These are phyloP conservation scores for Geosmithia morbida DNA, from an alignment of 2,329 filamentous ascomycete species.

Conservation along the genomic window DNA sequence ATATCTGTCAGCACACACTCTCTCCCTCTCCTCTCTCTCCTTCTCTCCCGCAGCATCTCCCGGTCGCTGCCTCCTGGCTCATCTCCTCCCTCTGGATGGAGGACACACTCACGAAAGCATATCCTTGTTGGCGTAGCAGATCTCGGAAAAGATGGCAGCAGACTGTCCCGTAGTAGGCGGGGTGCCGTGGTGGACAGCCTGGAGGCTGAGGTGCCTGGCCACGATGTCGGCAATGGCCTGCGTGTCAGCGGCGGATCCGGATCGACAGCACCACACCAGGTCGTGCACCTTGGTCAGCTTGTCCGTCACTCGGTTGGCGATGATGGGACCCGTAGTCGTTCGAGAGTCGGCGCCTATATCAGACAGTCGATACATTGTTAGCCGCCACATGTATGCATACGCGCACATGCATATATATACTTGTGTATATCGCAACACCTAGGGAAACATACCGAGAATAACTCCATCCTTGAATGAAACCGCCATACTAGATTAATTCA, in stretches of 20 bases:
- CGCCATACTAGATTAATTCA: constrained; percentile 58
- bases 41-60: too few species aligned
- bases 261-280: constrained; percentile 99
- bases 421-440: not conserved
- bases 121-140: constrained; percentile 98
- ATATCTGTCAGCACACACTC: constrained; percentile 7
- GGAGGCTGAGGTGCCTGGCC: constrained; percentile 88
- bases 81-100: too few species aligned
- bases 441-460: constrained; percentile 53
- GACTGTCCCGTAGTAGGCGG: constrained; percentile 88
- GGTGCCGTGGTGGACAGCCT: constrained; percentile 80
- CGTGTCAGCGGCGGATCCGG: constrained; percentile 92
- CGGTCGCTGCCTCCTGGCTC: not conserved
- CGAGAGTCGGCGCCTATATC: constrained; percentile 76
- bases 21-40: not conserved
- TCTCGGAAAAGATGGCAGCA: constrained; percentile 90
- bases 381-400: not conserved
- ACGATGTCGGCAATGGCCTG: constrained; percentile 98
- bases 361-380: constrained; percentile 5
- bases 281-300: constrained; percentile 98
- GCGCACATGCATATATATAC: too few species aligned
- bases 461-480: constrained; percentile 98
- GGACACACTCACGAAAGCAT: constrained; percentile 58
- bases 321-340: constrained; percentile 95
- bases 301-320: constrained; percentile 97